A percentile compares a stretch with the other conserved stretches of the same genome.
phyloP scores from a whole-genome alignment of 1,139 yeast species.

The Hemisphaericaspora xylofermentans region DNA sequence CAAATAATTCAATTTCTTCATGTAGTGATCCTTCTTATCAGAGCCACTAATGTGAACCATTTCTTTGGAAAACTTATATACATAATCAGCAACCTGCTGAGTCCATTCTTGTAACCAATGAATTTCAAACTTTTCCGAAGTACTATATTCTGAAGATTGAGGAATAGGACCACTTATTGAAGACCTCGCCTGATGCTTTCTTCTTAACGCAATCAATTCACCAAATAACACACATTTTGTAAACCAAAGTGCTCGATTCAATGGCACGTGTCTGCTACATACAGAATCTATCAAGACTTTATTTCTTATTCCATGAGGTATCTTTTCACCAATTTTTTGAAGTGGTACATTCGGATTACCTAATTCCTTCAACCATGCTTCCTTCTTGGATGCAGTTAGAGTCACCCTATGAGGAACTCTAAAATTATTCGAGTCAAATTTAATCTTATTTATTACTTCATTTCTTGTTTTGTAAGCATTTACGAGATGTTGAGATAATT shows the following conservation, averaged over 20 bases:
- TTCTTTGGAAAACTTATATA: constrained; percentile 51
- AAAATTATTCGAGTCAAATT: constrained; percentile 52
- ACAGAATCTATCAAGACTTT: constrained; percentile 71
- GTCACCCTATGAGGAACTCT: constrained; percentile 87
- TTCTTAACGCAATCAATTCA: constrained; percentile 67
- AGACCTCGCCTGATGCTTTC: constrained; percentile 38
- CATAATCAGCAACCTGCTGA: constrained; percentile 63
- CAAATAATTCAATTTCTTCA: constrained; percentile 55
- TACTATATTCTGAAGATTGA: constrained; percentile 9
- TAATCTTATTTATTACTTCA: constrained; percentile 63
- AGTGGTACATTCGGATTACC: constrained; percentile 69
- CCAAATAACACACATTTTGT: constrained; percentile 83
- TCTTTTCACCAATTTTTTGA: constrained; percentile 64
- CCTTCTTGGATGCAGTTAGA: constrained; percentile 79
- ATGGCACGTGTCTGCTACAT: constrained; percentile 64
- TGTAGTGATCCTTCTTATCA: constrained; percentile 47
- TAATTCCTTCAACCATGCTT: constrained; percentile 79
- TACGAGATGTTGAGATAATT: constrained; percentile 52
- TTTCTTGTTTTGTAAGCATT: constrained; percentile 63
- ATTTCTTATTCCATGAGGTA: constrained; percentile 91
- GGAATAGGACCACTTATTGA: constrained; percentile 11
- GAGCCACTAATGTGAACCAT: constrained; percentile 24
- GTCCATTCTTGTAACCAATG: constrained; percentile 90
- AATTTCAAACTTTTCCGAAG: constrained; percentile 41
- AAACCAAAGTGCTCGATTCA: constrained; percentile 83